A percentile compares a stretch with the other conserved stretches of the same genome.
Conservation (phyloP, 345 rosid genomes). For the Durio zibethinus region DNA sequence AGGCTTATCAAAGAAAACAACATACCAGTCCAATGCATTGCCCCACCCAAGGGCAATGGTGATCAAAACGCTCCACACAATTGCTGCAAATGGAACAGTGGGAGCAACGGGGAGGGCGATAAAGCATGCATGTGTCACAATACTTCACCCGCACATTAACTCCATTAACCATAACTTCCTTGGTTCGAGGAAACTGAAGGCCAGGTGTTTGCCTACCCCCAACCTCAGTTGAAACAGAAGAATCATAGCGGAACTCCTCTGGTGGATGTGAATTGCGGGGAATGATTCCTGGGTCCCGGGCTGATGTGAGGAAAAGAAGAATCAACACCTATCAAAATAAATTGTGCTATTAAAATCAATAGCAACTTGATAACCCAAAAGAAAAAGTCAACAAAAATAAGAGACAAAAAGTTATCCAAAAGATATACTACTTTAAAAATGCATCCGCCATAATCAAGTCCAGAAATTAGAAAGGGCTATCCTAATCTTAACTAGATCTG, state of each 20-base stretch:
- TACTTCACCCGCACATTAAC: slow-evolving; percentile 78
- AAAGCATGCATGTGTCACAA: slow-evolving; percentile 98
- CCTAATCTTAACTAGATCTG: neutral
- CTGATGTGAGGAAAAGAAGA: slow-evolving; percentile 85
- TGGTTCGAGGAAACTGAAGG: slow-evolving; percentile 82
- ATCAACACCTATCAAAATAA: slow-evolving; percentile 65
- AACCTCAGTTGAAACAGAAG: slow-evolving; percentile 49
- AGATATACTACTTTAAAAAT: neutral
- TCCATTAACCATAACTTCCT: slow-evolving; percentile 84
- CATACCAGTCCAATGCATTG: slow-evolving; percentile 97
- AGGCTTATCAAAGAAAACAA: slow-evolving; percentile 14
- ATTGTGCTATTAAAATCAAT: slow-evolving; percentile 17
- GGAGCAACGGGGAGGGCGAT: slow-evolving; percentile 97
- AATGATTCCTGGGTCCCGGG: slow-evolving; percentile 90
- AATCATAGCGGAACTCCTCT: slow-evolving; percentile 68
- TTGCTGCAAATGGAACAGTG: slow-evolving; percentile 90
- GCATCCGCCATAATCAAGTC: neutral
- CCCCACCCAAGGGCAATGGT: slow-evolving; percentile 99
- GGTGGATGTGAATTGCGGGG: slow-evolving; percentile 96
- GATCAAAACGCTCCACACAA: slow-evolving; percentile 97
- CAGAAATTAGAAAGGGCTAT: neutral
- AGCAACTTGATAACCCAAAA: slow-evolving; percentile 8
- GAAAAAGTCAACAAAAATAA: neutral
- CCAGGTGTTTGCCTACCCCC: slow-evolving; percentile 89
- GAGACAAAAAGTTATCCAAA: neutral